These are phyloP conservation scores for Bipolaris gigantea DNA, from an alignment of 2,329 filamentous ascomycete genomes.

Conservation along the genomic window DNA sequence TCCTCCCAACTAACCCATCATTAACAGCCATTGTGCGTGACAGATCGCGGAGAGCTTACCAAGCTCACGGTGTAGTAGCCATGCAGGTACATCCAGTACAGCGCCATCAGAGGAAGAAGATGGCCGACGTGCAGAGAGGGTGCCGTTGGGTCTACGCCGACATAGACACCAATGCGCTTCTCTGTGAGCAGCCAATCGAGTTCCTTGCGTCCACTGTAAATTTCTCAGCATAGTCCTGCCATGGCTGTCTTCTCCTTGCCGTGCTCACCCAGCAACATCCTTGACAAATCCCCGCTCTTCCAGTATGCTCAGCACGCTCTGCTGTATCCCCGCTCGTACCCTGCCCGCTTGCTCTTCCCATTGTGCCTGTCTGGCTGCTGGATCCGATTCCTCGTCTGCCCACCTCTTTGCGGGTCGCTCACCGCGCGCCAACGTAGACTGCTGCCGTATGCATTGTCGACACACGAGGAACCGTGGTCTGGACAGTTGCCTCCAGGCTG, in stretches of 20 bases:
- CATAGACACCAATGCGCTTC: slow-evolving; percentile 73
- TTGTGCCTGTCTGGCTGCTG: slow-evolving; percentile 17
- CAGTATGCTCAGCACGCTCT: slow-evolving; percentile 63
- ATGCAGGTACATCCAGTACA: slow-evolving; percentile 82
- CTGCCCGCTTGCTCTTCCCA: slow-evolving; percentile 35
- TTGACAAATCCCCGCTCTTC: slow-evolving; percentile 75
- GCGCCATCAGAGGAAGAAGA: slow-evolving; percentile 76
- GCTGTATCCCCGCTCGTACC: slow-evolving; percentile 34
- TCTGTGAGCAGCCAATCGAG: slow-evolving; percentile 66
- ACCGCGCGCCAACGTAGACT: slow-evolving; percentile 18
- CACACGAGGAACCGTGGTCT: slow-evolving; percentile 33
- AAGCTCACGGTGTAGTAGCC: slow-evolving; percentile 70
- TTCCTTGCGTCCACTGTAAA: slow-evolving; percentile 49
- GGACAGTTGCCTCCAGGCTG: slow-evolving; percentile 33
- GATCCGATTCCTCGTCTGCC: slow-evolving; percentile 23
- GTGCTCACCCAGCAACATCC: slow-evolving; percentile 69
- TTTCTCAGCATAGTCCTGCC: slow-evolving; percentile 14
- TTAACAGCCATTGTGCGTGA: slow-evolving; percentile 25
- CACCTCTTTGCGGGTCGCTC: slow-evolving; percentile 25
- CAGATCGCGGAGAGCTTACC: slow-evolving; percentile 38
- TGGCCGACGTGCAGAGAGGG: slow-evolving; percentile 79
- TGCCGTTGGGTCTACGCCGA: slow-evolving; percentile 81
- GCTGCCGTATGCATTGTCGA: slow-evolving; percentile 32
- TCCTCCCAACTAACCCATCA: slow-evolving; percentile 59
- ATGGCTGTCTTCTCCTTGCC: slow-evolving; percentile 2